Percentiles rank a stretch among this genome's conserved stretches.
phyloP scores from a whole-genome alignment of 2,329 filamentous ascomycete genomes.

The Camillea tinctor region DNA sequence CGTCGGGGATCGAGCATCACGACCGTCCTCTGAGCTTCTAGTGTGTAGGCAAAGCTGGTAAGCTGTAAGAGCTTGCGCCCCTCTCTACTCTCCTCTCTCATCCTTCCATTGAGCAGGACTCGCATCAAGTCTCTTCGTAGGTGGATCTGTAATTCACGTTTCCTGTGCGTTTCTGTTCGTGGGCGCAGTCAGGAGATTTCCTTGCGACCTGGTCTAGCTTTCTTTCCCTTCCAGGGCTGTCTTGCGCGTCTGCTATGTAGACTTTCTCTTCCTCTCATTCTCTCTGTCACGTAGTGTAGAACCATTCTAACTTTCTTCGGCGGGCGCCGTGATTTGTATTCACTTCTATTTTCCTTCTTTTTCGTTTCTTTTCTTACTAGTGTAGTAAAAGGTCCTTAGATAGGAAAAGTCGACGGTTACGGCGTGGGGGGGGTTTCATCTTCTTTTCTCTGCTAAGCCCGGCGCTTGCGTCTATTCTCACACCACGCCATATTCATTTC shows the following conservation, averaged over 20 bases:
- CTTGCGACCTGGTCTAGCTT: not conserved
- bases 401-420: not conserved
- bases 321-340: not conserved
- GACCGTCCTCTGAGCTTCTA: not conserved
- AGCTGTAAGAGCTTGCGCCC: slow-evolving; percentile 9
- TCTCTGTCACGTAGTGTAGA: not conserved
- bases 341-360: not conserved
- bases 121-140: slow-evolving; percentile 7
- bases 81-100: not conserved
- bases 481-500: slow-evolving; percentile 20
- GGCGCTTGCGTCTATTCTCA: slow-evolving; percentile 29
- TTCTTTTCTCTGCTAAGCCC: slow-evolving; percentile 12
- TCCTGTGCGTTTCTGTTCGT: slow-evolving; percentile 24
- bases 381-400: slow-evolving; percentile 13
- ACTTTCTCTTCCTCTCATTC: not conserved
- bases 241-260: not conserved
- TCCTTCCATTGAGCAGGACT: not conserved
- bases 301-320: not conserved
- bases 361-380: slow-evolving; percentile 9
- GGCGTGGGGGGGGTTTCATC: slow-evolving; percentile 7
- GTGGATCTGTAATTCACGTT: slow-evolving; percentile 19
- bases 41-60: not conserved
- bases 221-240: not conserved
- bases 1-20: slow-evolving; percentile 24
- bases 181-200: not conserved